Conservation (phyloP, 75 land plant species). For the Ceratopteris richardii region DNA sequence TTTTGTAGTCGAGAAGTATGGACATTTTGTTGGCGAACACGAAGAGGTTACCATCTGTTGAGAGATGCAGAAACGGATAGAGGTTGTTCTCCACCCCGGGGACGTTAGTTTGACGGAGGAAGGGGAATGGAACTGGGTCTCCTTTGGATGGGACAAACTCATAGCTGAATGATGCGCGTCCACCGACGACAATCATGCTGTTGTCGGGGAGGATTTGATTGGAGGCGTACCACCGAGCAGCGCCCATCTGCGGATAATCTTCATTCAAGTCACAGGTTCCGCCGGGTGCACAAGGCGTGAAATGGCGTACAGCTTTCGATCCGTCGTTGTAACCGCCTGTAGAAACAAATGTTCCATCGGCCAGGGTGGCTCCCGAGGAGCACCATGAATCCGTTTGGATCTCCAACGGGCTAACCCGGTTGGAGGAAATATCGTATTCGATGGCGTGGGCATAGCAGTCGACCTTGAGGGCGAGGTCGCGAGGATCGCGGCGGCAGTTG, state of each 20-base stretch:
- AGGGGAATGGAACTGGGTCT: background rate
- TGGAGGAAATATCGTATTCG: conserved; percentile 26
- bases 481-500: conserved; percentile 30
- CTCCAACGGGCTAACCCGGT: conserved; percentile 8
- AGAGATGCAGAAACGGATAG: conserved; percentile 27
- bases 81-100: conserved; percentile 20
- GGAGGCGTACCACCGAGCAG: conserved; percentile 11
- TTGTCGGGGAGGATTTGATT: conserved; percentile 14
- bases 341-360: conserved; percentile 13
- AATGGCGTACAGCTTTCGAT: conserved; percentile 7
- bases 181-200: conserved; percentile 38
- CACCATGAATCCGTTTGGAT: conserved; percentile 26
- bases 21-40: conserved; percentile 28
- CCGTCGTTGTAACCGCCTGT: conserved; percentile 30
- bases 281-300: background rate
- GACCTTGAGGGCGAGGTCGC: conserved; percentile 32
- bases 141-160: conserved; percentile 50
- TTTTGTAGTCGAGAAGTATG: conserved; percentile 22
- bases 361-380: conserved; percentile 13
- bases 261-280: conserved; percentile 7
- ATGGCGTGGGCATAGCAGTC: conserved; percentile 72
- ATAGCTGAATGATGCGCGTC: conserved; percentile 52
- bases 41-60: conserved; percentile 24
- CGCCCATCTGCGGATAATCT: background rate
- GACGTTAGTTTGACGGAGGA: conserved; percentile 1